These are phyloP conservation scores for Lachnellula hyalina DNA, from an alignment of 2,329 filamentous ascomycete species.

Conservation along the genomic window DNA sequence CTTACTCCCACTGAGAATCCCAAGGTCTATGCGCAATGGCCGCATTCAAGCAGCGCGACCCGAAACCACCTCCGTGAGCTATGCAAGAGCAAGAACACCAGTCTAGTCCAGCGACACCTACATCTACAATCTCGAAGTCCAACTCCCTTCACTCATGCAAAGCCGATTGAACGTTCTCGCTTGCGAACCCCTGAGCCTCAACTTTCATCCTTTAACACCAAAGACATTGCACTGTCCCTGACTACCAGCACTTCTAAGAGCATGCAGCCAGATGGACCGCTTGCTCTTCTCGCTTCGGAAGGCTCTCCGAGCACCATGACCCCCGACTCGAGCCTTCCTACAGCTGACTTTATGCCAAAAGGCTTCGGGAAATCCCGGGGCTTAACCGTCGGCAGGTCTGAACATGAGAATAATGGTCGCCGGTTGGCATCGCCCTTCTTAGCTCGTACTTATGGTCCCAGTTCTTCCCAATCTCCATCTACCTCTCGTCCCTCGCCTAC, in stretches of 20 bases:
- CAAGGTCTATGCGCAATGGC: conserved; percentile 54
- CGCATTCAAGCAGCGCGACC: conserved; percentile 58
- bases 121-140: conserved; percentile 47
- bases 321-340: not conserved
- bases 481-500: conserved; percentile 10
- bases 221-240: conserved; percentile 60
- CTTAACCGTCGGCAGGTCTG: conserved; percentile 2
- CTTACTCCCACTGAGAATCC: conserved; percentile 48
- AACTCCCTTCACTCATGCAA: conserved; percentile 49
- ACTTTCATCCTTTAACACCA: conserved; percentile 49
- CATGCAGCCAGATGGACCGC: conserved; percentile 57
- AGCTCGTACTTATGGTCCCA: conserved; percentile 57
- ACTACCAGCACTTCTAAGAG: conserved; percentile 57
- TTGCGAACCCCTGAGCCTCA: conserved; percentile 43
- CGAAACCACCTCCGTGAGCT: conserved; percentile 57
- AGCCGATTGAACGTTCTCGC: conserved; percentile 45
- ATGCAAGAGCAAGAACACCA: conserved; percentile 49
- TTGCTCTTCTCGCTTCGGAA: conserved; percentile 54
- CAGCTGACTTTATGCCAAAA: not conserved
- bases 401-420: conserved; percentile 5
- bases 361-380: conserved; percentile 11
- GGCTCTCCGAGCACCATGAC: conserved; percentile 14
- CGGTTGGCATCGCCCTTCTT: conserved; percentile 37
- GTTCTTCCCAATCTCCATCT: conserved; percentile 37
- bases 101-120: conserved; percentile 39